Conservation (phyloP, 768 basidiomycete species). For the Russula emetica region DNA sequence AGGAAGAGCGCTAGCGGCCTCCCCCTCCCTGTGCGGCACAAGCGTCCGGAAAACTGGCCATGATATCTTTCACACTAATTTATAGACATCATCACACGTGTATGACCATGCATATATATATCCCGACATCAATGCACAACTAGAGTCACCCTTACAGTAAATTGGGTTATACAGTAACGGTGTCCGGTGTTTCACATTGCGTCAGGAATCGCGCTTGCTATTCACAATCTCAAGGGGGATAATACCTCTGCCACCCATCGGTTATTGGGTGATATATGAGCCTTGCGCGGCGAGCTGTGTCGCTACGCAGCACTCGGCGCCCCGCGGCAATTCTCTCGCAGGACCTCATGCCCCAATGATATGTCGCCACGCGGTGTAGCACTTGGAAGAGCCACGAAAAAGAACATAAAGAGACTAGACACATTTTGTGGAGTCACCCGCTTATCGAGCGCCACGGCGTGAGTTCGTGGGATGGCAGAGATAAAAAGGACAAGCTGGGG, state of each 20-base stretch:
- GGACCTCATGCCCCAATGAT: constrained; percentile 5
- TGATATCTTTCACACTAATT: constrained; percentile 6
- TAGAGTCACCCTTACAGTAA: not conserved
- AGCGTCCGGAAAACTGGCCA: constrained; percentile 1
- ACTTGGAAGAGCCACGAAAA: not conserved
- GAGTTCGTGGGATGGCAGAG: not conserved
- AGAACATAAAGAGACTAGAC: not conserved
- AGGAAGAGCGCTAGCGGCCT: constrained; percentile 11
- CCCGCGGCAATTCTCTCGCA: not conserved
- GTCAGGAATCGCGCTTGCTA: not conserved
- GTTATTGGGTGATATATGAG: not conserved
- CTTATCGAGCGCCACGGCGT: constrained; percentile 4
- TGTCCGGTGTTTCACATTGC: not conserved
- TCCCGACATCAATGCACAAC: not conserved
- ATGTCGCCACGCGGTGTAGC: not conserved
- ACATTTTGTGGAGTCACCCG: not conserved
- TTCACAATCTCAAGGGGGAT: too few relatives aligned
- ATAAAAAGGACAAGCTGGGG: not conserved
- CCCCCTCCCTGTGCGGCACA: constrained; percentile 16
- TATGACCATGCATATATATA: constrained; percentile 25
- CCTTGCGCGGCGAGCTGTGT: not conserved
- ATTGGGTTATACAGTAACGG: not conserved
- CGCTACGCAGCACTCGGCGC: not conserved
- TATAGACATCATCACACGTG: constrained; percentile 23
- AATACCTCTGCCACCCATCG: too few relatives aligned